phyloP scores from a whole-genome alignment of 2,329 filamentous ascomycete species.

The Fusarium guadeloupense region DNA sequence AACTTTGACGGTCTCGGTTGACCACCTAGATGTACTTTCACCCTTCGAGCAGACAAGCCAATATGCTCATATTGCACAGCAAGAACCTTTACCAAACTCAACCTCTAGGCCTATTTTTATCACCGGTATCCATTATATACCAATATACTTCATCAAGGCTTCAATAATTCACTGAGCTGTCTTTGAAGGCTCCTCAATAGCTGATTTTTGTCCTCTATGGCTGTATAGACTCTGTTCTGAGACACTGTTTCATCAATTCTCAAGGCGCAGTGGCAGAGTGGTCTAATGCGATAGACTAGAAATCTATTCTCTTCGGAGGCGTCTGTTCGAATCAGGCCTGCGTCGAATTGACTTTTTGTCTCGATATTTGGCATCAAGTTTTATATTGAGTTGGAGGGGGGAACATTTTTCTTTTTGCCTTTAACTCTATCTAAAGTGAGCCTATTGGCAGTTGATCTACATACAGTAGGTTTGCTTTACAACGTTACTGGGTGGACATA shows the following conservation, averaged over 20 bases:
- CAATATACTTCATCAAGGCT: no score
- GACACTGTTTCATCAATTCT: neutral
- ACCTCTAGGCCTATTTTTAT: no score
- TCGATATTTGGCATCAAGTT: neutral
- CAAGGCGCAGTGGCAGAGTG: constrained; percentile 42
- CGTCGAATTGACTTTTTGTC: constrained; percentile 34
- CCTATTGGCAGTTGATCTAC: no score
- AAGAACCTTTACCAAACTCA: no score
- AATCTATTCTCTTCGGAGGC: constrained; percentile 43
- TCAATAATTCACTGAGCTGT: no score
- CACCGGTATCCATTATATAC: no score
- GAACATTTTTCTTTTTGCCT: neutral
- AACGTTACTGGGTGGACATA: constrained; percentile 10
- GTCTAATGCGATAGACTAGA: constrained; percentile 45
- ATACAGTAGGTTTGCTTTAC: neutral
- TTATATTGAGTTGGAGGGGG: neutral
- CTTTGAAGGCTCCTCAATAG: no score
- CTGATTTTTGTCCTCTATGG: neutral
- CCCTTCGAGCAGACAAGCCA: no score
- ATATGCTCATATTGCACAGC: no score
- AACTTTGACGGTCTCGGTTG: no score
- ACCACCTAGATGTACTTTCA: no score
- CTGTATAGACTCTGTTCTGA: accelerated
- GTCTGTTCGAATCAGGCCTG: constrained; percentile 44
- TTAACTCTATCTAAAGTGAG: neutral